Evolutionary conservation across 1,284 basidiomycete species (phyloP), one percentile per base, ranked within the genome.

Genomic region (Heliocybe sulcata): DNA sequence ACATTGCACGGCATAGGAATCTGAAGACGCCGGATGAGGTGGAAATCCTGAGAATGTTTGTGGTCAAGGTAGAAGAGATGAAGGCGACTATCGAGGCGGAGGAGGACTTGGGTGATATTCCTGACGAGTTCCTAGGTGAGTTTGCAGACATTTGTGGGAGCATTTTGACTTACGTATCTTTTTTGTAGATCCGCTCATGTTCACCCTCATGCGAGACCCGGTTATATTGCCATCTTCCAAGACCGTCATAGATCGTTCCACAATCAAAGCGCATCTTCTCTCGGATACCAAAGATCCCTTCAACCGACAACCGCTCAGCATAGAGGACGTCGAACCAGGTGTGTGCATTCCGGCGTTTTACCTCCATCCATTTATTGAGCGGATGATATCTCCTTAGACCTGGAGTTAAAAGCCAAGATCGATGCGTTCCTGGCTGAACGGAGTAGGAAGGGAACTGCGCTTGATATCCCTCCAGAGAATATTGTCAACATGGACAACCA

Each of bases 191-290:
- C 92, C 94, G 0, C 75, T 98, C 59, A 94, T 97, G 87, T 90
- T 83, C 61, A 94, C 92, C 0, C 66, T 99, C 56, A 99, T 99
- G 97, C 87, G 86, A 56, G 94, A 99, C 67, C 97, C 97, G 1
- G 96, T 99, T 57, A 83, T 85, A 45, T 71, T 99, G 51, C 97
- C 97, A 0, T 85, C 90, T 0, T 98, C 94, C 1, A 81, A 78
- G 54, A 76, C 85, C 0, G 80, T 91, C 26, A 71, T 99, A 49
- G 97, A 99, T 69, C 83, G 91, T 38, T 81, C 90, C 1, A 99
- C 96, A 1, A 99, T 99, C 76, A 97, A 98, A 66, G 90, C 94
- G 1, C 94, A 96, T 67, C 73, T 99, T 48, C 74, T 99, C 23
- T 96, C 94, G 1, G 96, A 98, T 66, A 74, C 86, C 19, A 92